Base-by-base conservation (phyloP, 805 yeast species). In the Huiozyma naganishii region DNA sequence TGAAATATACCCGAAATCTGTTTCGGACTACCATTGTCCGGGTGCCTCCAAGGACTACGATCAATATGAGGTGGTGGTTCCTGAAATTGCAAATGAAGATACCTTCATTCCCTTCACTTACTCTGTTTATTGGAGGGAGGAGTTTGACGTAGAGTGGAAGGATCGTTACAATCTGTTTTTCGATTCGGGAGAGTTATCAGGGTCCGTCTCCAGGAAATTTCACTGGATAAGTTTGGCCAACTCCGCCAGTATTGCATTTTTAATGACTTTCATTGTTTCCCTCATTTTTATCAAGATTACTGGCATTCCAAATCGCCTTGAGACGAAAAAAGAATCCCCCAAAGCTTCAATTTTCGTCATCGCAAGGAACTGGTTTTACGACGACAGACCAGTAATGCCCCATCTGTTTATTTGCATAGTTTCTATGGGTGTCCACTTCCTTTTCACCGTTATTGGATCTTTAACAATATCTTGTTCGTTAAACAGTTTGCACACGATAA, bases 111-210 rank as follows among this genome's bases (percentile, higher is more conserved):
- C 90, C 4, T 87, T 77, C 62, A 82, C 95, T 0, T 88, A 86
- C 53, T 77, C 95, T 1, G 87, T 88, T 3, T 82, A 82, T 56
- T 87, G 95, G 94, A 70, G 92, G 58, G 94, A 87, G 58, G 95
- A 87, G 47, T 65, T 67, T 37, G 72, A 76, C 2, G 67, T 83
- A 27, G 71, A 73, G 27, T 83, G 86, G 73, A 70, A 71, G 41
- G 69, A 78, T 46, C 69, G 95, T 52, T 85, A 94, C 92, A 77
- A 76, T 38, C 63, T 80, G 52, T 87, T 80, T 59, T 73, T 79
- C 50, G 70, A 76, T 46, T 73, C 72, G 51, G 82, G 76, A n/a
- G 60, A 57, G 40, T 17, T 55, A 12, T 51, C 57, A 1, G 48
- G 50, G 41, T 65, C 67, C 28, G 58, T 66, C 23, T 70, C 68